Evolutionary conservation across 1,284 basidiomycete genomes (phyloP).

Genomic region (Pascua guehoae): DNA sequence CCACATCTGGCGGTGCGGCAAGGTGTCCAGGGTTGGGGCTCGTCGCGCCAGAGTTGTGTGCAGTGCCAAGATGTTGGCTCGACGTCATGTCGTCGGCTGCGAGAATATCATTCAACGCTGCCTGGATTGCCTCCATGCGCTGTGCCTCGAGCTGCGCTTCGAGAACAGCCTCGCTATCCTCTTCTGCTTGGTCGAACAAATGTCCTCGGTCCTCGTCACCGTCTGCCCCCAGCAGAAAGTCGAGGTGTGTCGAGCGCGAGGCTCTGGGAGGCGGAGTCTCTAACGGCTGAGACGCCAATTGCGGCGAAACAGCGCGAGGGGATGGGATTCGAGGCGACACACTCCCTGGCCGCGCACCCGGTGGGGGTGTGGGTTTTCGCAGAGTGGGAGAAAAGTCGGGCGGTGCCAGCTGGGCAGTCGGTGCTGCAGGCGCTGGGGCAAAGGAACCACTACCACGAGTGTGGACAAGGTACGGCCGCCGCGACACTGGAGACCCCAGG

Average conservation of each 20-base stretch:
- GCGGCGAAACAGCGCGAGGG: too few relatives aligned
- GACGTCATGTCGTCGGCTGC: conserved; percentile 63
- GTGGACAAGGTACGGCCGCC: conserved; percentile 17
- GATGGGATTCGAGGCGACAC: too few relatives aligned
- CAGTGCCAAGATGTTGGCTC: conserved; percentile 17
- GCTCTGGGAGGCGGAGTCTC: too few relatives aligned
- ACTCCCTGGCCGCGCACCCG: too few relatives aligned
- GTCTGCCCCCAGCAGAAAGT: conserved; percentile 38
- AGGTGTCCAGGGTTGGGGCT: conserved; percentile 1
- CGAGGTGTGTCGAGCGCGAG: conserved; percentile 28
- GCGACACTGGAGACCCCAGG: neutral
- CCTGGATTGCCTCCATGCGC: conserved; percentile 88
- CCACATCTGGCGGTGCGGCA: neutral
- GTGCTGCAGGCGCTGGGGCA: conserved; percentile 16
- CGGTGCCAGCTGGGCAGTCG: too few relatives aligned
- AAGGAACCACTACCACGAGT: conserved; percentile 17
- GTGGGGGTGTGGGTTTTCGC: too few relatives aligned
- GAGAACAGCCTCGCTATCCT: conserved; percentile 53
- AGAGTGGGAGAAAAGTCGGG: too few relatives aligned
- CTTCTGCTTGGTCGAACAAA: conserved; percentile 30
- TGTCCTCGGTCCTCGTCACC: conserved; percentile 50
- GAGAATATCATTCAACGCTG: conserved; percentile 89
- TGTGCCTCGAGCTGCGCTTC: conserved; percentile 51
- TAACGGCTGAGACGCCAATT: too few relatives aligned
- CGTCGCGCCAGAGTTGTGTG: neutral